Evolutionary conservation across 129 eudicot species (phyloP), one percentile per base, ranked within the genome.

Genomic region (Erigeron canadensis): DNA sequence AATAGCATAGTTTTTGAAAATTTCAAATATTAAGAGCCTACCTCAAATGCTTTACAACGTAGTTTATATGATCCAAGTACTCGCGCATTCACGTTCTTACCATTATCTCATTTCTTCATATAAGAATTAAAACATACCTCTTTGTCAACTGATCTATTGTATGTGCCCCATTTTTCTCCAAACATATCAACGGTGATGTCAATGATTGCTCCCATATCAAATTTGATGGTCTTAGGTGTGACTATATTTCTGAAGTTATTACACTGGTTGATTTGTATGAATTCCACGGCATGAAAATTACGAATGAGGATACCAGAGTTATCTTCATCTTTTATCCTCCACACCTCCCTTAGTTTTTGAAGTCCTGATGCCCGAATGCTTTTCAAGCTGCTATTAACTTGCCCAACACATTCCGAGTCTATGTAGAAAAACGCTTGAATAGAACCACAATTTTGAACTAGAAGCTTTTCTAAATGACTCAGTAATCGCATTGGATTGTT

Each of bases 361-460:
- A 56, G 8, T 0, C 7, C 8, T 1, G 1, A 6, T 12, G 19
- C 41, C 1, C 39, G 0, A 41, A 55, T 56, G 2, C 4, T 70
- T 70, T 55, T 70, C 42, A 70, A 54, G 13, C 16, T 70, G 74
- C 34, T 38, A 10, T 39, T 5, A 50, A 38, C 10, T 39, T 37
- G 40, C 8, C 74, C 64, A 63, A 41, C 22, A 15, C 48, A 10
- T 16, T 10, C 51, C 17, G 19, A 6, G 19, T 70, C 53, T 1
- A 12, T 34, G 21, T 70, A 9, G 37, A 70, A 70, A 11, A 70
- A 38, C 40, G 39, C 64, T 70, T 70, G 7, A 70, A 70, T 18
- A 1, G 74, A 70, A 70, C 40, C 0, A 40, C 74, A 70, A 0
- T 7, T 0, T 0, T 0, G 1, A 18, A 70, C 53, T 6, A 0